Base-by-base conservation (phyloP, 2,329 filamentous ascomycete species). In the Penicillium crustosum region DNA sequence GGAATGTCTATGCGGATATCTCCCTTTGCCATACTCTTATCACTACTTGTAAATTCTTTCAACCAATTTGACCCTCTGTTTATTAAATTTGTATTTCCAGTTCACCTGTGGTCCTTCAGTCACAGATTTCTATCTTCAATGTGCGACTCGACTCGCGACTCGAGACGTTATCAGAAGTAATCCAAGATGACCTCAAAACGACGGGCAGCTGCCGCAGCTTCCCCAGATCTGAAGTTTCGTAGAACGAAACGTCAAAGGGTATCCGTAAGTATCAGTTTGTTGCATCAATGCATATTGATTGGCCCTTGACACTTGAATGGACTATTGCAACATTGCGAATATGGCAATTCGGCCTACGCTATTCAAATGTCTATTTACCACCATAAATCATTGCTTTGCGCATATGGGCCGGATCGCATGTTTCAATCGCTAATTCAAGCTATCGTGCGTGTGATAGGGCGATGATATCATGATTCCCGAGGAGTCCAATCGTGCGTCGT, bases 211-310 rank as follows among this genome's bases (percentile, higher is more conserved):
- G 70, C 71, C 66, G 74, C 75, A 61, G 77, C 76, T 63, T 78
- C 76, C 65, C 77, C 80, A 53, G 82, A 83, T 53, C 70, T 73
- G 65, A 82, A 81, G 62, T 77, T 81, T 70, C 79, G 81, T 39
- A 39, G 33, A 68, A 75, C 81, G 61, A 87, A 86, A 79, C 81
- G 82, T 70, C 79, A 81, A 73, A 85, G 83, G 75, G 67, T 82
- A 59, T 78, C 82, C 77, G 83, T 86, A 79, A 77, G 83, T 84
- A 49, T 58, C 48, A 44, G 43, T 47, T 53, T 44, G 1, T 27
- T 45, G 9, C 25, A 44, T n/a, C 27, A 12, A 27, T 12, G 9
- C 10, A 27, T 25, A 9, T 35, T 10, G 31, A 21, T 35, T 44
- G 19, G 38, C 19, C 10, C 38, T 41, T n/a, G 19, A n/a, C 12